Base-by-base conservation (phyloP, 208 protist species). In the Acanthamoeba polyphaga region DNA sequence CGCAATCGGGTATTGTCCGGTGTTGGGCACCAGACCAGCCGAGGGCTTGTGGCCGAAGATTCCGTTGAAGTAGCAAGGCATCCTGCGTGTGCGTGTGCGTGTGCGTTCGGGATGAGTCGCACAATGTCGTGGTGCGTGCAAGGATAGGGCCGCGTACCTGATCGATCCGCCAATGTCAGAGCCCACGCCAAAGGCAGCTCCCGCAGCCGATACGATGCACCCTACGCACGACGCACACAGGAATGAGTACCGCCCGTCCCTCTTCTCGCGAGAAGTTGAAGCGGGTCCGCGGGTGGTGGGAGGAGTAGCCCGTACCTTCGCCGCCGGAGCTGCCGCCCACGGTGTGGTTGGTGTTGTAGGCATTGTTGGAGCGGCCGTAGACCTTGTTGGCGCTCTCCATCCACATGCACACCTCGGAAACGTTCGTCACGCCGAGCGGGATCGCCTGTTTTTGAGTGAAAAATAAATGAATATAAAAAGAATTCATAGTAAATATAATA, bases 141-240 rank as follows among this genome's bases (percentile, higher is more conserved):
- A 55, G 3, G 51, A 17, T 55, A 55, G 9, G 51, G 3, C 9
- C 51, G 15, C 51, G 15, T 55, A 55, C 51, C 87, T 70, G 32
- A 85, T 80, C n/a, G 94, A 95, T 46, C 94, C 94, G 55, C 84
- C 66, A 32, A 92, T 32, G 74, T 95, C 88, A 17, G 84, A 43
- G 12, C 46, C 68, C 13, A 95, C 12, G 27, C 34, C 94, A 46
- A 87, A 24, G 3, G 49, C 32, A 5, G 27, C 9, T 7, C 8
- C n/a, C 32, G n/a, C n/a, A n/a, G 93, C 93, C 7, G 70, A 76
- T 32, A 95, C 62, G 22, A 55, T 55, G 51, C 51, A 55, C 8
- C 51, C 51, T 55, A 55, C 38, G 38, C 38, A 38, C 38, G 38
- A 38, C 38, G 38, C n/a, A n/a, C 38, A 38, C 38, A 38, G 38